Evolutionary conservation across 202 grass and related monocot species (phyloP).

Genomic region (Panicum virgatum): DNA sequence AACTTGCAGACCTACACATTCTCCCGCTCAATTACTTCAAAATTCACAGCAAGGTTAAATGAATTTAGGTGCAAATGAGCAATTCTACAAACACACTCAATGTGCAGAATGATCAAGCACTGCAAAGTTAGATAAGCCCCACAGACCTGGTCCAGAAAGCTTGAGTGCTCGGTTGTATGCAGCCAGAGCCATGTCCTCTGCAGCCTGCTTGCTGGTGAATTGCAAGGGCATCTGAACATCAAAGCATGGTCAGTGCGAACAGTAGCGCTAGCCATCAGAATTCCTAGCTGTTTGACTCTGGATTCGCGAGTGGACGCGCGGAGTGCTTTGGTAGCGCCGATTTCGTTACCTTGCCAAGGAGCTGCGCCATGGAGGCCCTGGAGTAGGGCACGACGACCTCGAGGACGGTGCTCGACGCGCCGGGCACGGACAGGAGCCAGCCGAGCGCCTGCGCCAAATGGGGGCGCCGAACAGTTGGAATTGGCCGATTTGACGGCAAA

Average conservation of each 20-base stretch:
- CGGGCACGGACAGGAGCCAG: slow-evolving; percentile 83
- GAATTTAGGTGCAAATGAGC: background rate
- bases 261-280: background rate
- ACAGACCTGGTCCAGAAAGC: slow-evolving; percentile 79
- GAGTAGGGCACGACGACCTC: slow-evolving; percentile 92
- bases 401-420: slow-evolving; percentile 78
- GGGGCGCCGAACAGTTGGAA: background rate
- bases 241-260: slow-evolving; percentile 10
- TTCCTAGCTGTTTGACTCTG: background rate
- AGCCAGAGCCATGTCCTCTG: slow-evolving; percentile 81
- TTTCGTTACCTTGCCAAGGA: slow-evolving; percentile 74
- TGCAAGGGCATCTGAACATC: slow-evolving; percentile 70
- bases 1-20: slow-evolving; percentile 61
- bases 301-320: background rate
- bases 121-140: background rate
- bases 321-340: background rate
- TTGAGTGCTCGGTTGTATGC: slow-evolving; percentile 90
- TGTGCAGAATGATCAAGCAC: background rate
- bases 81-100: background rate
- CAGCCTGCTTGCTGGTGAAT: slow-evolving; percentile 72
- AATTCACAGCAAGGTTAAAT: background rate
- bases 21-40: slow-evolving; percentile 7
- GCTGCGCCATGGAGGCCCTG: slow-evolving; percentile 71
- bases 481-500: slow-evolving; percentile 2
- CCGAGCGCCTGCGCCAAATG: slow-evolving; percentile 53